Evolutionary conservation across 805 yeast species (phyloP).

Genomic region (Saccharomycopsis guyanensis): DNA sequence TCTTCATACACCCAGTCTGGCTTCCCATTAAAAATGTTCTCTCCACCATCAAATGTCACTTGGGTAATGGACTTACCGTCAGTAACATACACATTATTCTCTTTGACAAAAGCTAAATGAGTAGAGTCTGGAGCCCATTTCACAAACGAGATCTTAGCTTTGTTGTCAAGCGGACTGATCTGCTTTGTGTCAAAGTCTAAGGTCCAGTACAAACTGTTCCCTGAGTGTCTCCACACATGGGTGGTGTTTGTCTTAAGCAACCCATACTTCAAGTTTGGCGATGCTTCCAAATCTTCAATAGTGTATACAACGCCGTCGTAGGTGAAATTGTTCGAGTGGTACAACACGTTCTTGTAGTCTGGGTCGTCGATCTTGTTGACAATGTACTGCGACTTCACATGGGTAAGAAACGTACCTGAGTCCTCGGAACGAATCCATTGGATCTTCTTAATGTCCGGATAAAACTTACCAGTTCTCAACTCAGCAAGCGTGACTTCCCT

Average conservation of each 20-base stretch:
- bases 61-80: conserved; percentile 24
- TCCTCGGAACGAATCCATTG: conserved; percentile 63
- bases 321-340: conserved; percentile 40
- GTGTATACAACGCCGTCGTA: conserved; percentile 34
- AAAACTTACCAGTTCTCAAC: conserved; percentile 49
- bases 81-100: conserved; percentile 58
- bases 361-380: conserved; percentile 35
- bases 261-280: conserved; percentile 57
- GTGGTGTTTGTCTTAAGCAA: conserved; percentile 53
- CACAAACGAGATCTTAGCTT: conserved; percentile 38
- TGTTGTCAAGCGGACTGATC: conserved; percentile 26
- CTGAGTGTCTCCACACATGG: conserved; percentile 52
- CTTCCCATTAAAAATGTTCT: conserved; percentile 51
- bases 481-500: conserved; percentile 36
- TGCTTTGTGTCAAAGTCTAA: conserved; percentile 28
- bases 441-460: conserved; percentile 43
- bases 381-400: conserved; percentile 40
- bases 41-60: conserved; percentile 46
- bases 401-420: conserved; percentile 59
- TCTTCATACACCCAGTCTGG: conserved; percentile 87
- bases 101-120: conserved; percentile 55
- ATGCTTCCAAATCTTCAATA: conserved; percentile 51
- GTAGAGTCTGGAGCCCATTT: conserved; percentile 70
- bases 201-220: conserved; percentile 37
- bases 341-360: conserved; percentile 39